These are phyloP conservation scores for Fusarium oxysporum DNA, from an alignment of 2,329 filamentous ascomycete genomes.

Conservation along the genomic window DNA sequence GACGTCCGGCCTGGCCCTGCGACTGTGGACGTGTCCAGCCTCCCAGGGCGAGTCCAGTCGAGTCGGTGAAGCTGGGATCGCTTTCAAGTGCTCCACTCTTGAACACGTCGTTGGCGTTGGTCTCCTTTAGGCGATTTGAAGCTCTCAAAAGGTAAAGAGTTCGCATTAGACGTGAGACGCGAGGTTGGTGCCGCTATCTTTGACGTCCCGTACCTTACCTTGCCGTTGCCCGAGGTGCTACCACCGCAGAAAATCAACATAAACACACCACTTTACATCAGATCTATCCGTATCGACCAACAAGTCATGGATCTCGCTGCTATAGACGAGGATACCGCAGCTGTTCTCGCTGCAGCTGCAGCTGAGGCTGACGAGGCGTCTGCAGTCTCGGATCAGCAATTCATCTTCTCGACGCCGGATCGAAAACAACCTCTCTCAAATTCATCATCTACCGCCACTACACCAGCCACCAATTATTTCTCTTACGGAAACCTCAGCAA, in stretches of 20 bases:
- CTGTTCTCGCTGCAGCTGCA: slow-evolving; percentile 41
- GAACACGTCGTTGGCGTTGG: slow-evolving; percentile 40
- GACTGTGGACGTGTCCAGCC: slow-evolving; percentile 31
- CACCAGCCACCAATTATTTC: slow-evolving; percentile 44
- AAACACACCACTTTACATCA: slow-evolving; percentile 3
- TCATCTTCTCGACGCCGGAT: slow-evolving; percentile 44
- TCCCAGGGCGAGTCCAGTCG: slow-evolving; percentile 26
- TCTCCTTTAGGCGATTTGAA: slow-evolving; percentile 37
- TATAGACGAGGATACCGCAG: slow-evolving; percentile 45
- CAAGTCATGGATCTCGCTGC: slow-evolving; percentile 42
- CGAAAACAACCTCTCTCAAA: slow-evolving; percentile 38
- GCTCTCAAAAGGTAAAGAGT: slow-evolving; percentile 39
- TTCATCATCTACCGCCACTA: slow-evolving; percentile 32
- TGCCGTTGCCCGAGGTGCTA: slow-evolving; percentile 17
- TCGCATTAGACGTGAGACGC: slow-evolving; percentile 17
- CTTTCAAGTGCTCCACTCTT: slow-evolving; percentile 34
- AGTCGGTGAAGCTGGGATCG: slow-evolving; percentile 41
- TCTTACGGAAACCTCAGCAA: slow-evolving; percentile 25
- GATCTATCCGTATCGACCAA: not conserved
- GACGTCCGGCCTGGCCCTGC: not conserved
- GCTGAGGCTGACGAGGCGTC: slow-evolving; percentile 38
- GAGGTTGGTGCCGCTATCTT: slow-evolving; percentile 30
- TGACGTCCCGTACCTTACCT: slow-evolving; percentile 11
- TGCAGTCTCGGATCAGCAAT: slow-evolving; percentile 37
- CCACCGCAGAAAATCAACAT: not conserved